A percentile compares a stretch with the other conserved stretches of the same genome.
phyloP scores from a whole-genome alignment of 768 basidiomycete species.

The Neoboletus magnificus region DNA sequence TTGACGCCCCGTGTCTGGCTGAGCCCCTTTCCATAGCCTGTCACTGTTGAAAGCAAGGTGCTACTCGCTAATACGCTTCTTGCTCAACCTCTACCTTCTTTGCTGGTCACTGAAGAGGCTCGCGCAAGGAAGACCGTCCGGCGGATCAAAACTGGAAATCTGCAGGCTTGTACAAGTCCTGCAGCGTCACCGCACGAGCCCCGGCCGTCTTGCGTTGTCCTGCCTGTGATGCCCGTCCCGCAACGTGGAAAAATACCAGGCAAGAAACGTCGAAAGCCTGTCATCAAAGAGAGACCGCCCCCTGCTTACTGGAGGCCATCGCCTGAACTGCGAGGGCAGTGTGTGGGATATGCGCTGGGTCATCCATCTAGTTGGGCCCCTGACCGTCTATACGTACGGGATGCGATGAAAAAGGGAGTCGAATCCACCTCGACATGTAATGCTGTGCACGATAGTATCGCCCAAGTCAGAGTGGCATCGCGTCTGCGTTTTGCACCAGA shows the following conservation, averaged over 20 bases:
- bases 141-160: background rate
- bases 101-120: conserved; percentile 25
- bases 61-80: background rate
- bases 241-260: background rate
- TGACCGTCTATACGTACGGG: conserved; percentile 22
- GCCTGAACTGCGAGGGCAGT: conserved; percentile 17
- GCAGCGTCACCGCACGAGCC: conserved; percentile 25
- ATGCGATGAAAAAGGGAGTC: conserved; percentile 26
- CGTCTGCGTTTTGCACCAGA: background rate
- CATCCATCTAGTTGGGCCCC: conserved; percentile 31
- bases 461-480: background rate
- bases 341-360: conserved; percentile 30
- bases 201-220: conserved; percentile 12
- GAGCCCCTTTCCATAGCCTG: conserved; percentile 9
- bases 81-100: conserved; percentile 8
- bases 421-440: conserved; percentile 6
- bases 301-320: conserved; percentile 32
- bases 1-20: background rate
- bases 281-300: conserved; percentile 15
- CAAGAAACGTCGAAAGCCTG: conserved; percentile 10
- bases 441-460: conserved; percentile 19
- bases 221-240: conserved; percentile 14
- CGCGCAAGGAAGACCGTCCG: background rate
- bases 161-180: background rate
- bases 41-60: conserved; percentile 9